Percentiles rank a stretch among this genome's conserved stretches.
phyloP scores from a whole-genome alignment of 2,329 filamentous ascomycete genomes.

The Colletotrichum sp. region DNA sequence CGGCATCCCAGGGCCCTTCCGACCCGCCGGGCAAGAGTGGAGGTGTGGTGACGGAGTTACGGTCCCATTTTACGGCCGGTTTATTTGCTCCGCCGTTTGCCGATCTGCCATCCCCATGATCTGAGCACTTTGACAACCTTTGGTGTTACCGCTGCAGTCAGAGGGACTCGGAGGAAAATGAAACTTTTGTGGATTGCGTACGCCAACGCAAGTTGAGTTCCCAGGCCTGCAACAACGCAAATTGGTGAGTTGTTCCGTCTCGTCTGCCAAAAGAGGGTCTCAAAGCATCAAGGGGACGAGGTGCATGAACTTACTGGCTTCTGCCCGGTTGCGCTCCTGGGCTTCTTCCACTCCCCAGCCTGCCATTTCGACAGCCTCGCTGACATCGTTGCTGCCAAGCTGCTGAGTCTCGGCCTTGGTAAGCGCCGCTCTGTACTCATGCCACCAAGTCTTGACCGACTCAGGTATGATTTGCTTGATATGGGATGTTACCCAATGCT shows the following conservation, averaged over 20 bases:
- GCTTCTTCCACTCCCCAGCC: slow-evolving; percentile 69
- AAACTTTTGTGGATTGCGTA: slow-evolving; percentile 98
- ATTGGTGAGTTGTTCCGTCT: slow-evolving; percentile 20
- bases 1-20: neutral
- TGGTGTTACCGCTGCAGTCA: slow-evolving; percentile 88
- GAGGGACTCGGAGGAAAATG: slow-evolving; percentile 92
- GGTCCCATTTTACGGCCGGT: neutral
- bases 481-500: slow-evolving; percentile 70
- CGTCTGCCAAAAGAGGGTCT: neutral
- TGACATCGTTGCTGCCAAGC: slow-evolving; percentile 46
- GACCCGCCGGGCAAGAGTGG: neutral
- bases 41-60: neutral
- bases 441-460: slow-evolving; percentile 58
- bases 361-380: slow-evolving; percentile 54
- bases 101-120: slow-evolving; percentile 94
- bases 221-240: slow-evolving; percentile 52
- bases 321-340: slow-evolving; percentile 62
- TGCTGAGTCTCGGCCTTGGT: slow-evolving; percentile 50
- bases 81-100: slow-evolving; percentile 55
- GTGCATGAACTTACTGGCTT: slow-evolving; percentile 71
- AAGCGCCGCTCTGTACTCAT: slow-evolving; percentile 52
- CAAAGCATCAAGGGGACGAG: neutral
- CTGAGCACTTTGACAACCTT: slow-evolving; percentile 92
- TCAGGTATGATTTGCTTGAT: slow-evolving; percentile 66
- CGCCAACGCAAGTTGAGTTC: slow-evolving; percentile 87